Evolutionary conservation across 2,329 filamentous ascomycete species (phyloP).

Genomic region (Colletotrichum sp.): DNA sequence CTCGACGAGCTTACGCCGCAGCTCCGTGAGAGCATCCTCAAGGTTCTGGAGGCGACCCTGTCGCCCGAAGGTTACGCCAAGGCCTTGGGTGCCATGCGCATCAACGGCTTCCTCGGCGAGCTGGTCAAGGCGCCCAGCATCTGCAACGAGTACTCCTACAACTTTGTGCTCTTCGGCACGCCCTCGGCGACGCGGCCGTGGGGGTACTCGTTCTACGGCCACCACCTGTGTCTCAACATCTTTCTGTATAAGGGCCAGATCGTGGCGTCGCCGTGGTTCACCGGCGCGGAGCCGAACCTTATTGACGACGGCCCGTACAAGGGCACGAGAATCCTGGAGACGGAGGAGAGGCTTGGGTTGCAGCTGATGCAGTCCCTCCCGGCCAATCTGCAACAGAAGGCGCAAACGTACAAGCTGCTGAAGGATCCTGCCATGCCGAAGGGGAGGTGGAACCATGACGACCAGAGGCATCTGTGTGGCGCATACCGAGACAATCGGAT

Average conservation of each 20-base stretch:
- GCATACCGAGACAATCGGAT: constrained; percentile 80
- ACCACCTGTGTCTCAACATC: constrained; percentile 79
- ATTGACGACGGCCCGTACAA: constrained; percentile 69
- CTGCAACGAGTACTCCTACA: constrained; percentile 79
- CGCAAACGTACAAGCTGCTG: constrained; percentile 64
- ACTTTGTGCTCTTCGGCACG: constrained; percentile 73
- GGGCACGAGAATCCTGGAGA: constrained; percentile 70
- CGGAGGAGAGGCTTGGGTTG: constrained; percentile 69
- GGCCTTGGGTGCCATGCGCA: constrained; percentile 71
- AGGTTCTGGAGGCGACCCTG: constrained; percentile 61
- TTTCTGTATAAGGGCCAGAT: constrained; percentile 68
- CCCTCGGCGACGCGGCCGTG: constrained; percentile 65
- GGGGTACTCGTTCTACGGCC: constrained; percentile 79
- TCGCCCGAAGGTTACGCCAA: constrained; percentile 76
- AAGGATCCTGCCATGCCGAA: constrained; percentile 69
- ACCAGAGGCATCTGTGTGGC: constrained; percentile 79
- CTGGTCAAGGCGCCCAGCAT: constrained; percentile 65
- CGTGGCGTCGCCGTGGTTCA: constrained; percentile 76
- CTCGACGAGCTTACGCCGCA: constrained; percentile 62
- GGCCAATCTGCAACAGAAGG: constrained; percentile 47
- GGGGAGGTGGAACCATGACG: constrained; percentile 80
- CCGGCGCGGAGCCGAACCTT: constrained; percentile 78
- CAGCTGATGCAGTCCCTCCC: constrained; percentile 70
- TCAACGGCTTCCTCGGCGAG: constrained; percentile 77
- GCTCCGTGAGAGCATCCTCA: constrained; percentile 55